phyloP scores from a whole-genome alignment of 306 rosid genomes.

The Cicer arietinum region DNA sequence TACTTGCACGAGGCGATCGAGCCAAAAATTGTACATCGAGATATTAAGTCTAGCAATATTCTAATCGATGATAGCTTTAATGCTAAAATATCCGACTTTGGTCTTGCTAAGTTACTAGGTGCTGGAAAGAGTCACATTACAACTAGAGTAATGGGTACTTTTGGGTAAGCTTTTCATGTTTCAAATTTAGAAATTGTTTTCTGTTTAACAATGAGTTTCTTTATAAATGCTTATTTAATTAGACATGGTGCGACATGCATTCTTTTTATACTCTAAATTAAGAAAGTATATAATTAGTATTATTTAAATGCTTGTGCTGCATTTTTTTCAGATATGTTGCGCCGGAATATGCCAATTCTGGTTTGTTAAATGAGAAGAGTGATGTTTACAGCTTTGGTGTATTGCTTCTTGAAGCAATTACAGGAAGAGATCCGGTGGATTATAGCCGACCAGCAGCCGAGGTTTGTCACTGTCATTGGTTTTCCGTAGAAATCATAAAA shows the following conservation, averaged over 20 bases:
- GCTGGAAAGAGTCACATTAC: slow-evolving; percentile 81
- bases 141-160: slow-evolving; percentile 94
- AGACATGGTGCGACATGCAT: background rate
- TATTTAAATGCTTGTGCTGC: slow-evolving; percentile 14
- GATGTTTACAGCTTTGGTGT: slow-evolving; percentile 85
- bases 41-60: slow-evolving; percentile 50
- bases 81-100: slow-evolving; percentile 47
- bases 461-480: slow-evolving; percentile 49
- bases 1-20: slow-evolving; percentile 62
- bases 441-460: slow-evolving; percentile 70
- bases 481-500: slow-evolving; percentile 20
- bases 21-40: slow-evolving; percentile 49
- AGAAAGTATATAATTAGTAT: slow-evolving; percentile 1
- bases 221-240: slow-evolving; percentile 18
- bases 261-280: background rate
- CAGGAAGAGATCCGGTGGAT: slow-evolving; percentile 89
- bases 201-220: background rate
- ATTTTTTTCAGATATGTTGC: slow-evolving; percentile 74
- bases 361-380: slow-evolving; percentile 85
- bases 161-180: slow-evolving; percentile 65
- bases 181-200: slow-evolving; percentile 25
- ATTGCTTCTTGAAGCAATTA: slow-evolving; percentile 75
- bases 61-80: slow-evolving; percentile 45
- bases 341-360: slow-evolving; percentile 92
- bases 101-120: slow-evolving; percentile 47